Evolutionary conservation across 176 grass and related monocot species (phyloP).

Genomic region (Oryza officinalis): DNA sequence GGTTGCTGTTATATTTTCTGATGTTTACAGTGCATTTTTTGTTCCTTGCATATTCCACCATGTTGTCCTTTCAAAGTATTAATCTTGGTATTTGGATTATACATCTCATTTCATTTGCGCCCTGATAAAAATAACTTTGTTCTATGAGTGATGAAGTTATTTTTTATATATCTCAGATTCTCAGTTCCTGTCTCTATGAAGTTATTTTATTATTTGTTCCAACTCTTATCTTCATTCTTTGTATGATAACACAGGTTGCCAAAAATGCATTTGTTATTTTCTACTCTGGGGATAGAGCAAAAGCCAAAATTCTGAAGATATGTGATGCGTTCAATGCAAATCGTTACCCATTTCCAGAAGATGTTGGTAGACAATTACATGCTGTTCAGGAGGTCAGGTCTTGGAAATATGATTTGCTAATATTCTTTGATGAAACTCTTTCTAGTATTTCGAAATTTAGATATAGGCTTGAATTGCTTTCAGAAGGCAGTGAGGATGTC

Average conservation of each 20-base stretch:
- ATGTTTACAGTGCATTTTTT: slow-evolving; percentile 4
- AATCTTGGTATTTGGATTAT: slow-evolving; percentile 26
- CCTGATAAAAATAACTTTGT: neutral
- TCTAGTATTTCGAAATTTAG: neutral
- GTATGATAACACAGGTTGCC: slow-evolving; percentile 48
- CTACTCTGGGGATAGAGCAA: slow-evolving; percentile 93
- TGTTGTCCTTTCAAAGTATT: neutral
- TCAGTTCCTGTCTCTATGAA: neutral
- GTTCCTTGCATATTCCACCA: slow-evolving; percentile 16
- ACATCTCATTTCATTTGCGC: neutral
- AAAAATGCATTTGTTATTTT: slow-evolving; percentile 97
- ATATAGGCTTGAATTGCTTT: neutral
- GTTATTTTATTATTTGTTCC: slow-evolving; percentile 16
- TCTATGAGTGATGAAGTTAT: neutral
- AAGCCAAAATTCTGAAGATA: slow-evolving; percentile 88
- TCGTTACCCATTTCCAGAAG: slow-evolving; percentile 88
- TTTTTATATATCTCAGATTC: neutral
- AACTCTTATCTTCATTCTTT: neutral
- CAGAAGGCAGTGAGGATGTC: neutral
- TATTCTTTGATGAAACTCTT: slow-evolving; percentile 23
- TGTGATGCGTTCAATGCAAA: slow-evolving; percentile 96
- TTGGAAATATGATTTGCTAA: slow-evolving; percentile 18
- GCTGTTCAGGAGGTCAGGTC: slow-evolving; percentile 72
- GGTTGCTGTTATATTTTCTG: slow-evolving; percentile 48
- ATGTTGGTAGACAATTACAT: slow-evolving; percentile 67